phyloP scores from a whole-genome alignment of 1,139 yeast species.

The Sugiyamaella sp. region DNA sequence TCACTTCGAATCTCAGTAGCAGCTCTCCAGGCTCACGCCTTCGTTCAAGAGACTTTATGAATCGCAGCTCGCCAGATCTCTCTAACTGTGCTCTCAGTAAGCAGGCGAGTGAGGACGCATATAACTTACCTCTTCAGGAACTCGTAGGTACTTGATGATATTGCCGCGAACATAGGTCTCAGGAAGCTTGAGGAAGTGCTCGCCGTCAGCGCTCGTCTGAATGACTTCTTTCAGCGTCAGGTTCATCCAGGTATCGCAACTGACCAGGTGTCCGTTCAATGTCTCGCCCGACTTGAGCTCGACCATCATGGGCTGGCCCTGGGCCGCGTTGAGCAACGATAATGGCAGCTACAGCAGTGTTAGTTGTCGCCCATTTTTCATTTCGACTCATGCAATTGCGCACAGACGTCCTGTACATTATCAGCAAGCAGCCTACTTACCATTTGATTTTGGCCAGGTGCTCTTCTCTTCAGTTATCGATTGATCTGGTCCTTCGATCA shows the following conservation, averaged over 20 bases:
- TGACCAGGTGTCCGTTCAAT: constrained; percentile 78
- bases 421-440: no score
- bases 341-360: constrained; percentile 66
- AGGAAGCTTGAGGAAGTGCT: constrained; percentile 64
- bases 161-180: constrained; percentile 88
- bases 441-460: no score
- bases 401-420: no score
- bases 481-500: no score
- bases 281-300: constrained; percentile 94
- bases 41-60: background rate
- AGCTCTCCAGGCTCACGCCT: background rate
- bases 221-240: constrained; percentile 78
- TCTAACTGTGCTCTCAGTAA: background rate
- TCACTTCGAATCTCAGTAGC: background rate
- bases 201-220: constrained; percentile 70
- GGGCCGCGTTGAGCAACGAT: constrained; percentile 86
- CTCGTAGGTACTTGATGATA: constrained; percentile 67
- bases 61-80: background rate
- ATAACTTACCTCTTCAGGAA: constrained; percentile 55
- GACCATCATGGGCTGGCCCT: constrained; percentile 83
- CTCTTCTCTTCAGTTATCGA: no score
- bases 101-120: background rate
- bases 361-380: no score
- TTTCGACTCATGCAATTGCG: no score
- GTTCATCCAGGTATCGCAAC: constrained; percentile 97